phyloP scores from a whole-genome alignment of 768 basidiomycete genomes.

The Panellus pusillus region DNA sequence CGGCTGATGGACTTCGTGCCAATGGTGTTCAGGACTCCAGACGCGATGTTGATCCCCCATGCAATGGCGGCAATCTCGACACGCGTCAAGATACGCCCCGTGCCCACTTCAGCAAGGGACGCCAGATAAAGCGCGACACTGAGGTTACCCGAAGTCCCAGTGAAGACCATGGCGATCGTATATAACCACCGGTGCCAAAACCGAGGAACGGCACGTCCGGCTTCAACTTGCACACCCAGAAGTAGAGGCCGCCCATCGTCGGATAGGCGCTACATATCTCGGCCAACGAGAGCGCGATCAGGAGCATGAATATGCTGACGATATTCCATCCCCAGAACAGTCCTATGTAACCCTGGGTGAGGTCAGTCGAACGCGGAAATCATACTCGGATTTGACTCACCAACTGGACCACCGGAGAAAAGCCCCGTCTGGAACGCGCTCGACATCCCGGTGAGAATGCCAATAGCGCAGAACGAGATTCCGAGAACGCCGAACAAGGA shows the following conservation, averaged over 20 bases:
- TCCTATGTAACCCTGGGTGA: constrained; percentile 20
- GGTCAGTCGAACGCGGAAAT: neutral
- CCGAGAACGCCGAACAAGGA: constrained; percentile 59
- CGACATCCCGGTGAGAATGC: constrained; percentile 61
- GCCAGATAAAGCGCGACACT: constrained; percentile 58
- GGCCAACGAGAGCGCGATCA: constrained; percentile 55
- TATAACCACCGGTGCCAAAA: constrained; percentile 58
- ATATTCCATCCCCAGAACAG: constrained; percentile 67
- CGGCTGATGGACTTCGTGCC: constrained; percentile 58
- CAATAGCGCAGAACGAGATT: constrained; percentile 60
- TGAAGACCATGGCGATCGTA: constrained; percentile 60
- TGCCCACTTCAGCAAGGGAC: constrained; percentile 50
- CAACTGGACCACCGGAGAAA: constrained; percentile 57
- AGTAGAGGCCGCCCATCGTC: constrained; percentile 60
- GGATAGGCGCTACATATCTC: constrained; percentile 62
- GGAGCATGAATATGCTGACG: constrained; percentile 50
- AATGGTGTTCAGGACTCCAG: constrained; percentile 54
- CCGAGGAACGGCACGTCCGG: constrained; percentile 52
- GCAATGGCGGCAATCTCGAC: constrained; percentile 54
- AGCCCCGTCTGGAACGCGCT: constrained; percentile 60
- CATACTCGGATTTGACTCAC: constrained; percentile 21
- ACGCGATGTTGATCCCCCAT: constrained; percentile 57
- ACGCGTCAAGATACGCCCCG: constrained; percentile 41
- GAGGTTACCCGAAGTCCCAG: constrained; percentile 58
- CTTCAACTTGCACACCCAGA: constrained; percentile 65